A percentile compares a stretch with the other conserved stretches of the same genome.
Evolutionary conservation across 257 asterid genomes (phyloP).

Genomic region (Orobanche coerulescens): DNA sequence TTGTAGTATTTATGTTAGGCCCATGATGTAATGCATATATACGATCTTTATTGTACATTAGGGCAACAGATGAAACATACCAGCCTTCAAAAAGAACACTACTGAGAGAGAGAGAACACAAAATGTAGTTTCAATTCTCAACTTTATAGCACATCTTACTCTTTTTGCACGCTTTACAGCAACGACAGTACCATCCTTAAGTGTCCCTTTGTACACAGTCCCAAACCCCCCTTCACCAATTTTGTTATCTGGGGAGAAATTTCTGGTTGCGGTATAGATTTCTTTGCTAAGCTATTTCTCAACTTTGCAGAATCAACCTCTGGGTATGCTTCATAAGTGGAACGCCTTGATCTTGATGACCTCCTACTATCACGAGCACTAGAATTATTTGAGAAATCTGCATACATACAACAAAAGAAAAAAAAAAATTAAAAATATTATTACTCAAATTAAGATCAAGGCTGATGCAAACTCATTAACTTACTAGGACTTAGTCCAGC

Average conservation of each 20-base stretch:
- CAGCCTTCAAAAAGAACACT: too few relatives aligned
- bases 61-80: too few relatives aligned
- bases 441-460: conserved; percentile 1
- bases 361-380: conserved; percentile 25
- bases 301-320: conserved; percentile 16
- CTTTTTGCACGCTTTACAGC: conserved; percentile 62
- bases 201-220: conserved; percentile 45
- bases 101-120: too few relatives aligned
- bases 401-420: conserved; percentile 4
- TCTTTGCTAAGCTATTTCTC: conserved; percentile 30
- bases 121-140: too few relatives aligned
- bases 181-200: conserved; percentile 35
- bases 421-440: too few relatives aligned
- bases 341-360: conserved; percentile 24
- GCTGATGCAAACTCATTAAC: conserved; percentile 22
- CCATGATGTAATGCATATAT: too few relatives aligned
- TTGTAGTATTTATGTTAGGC: too few relatives aligned
- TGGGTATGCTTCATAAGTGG: conserved; percentile 27
- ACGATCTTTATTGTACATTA: too few relatives aligned
- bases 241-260: conserved; percentile 37
- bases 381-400: conserved; percentile 31
- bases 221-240: conserved; percentile 63
- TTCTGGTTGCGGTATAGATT: conserved; percentile 41
- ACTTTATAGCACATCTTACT: conserved; percentile 22
- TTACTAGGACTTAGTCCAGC: conserved; percentile 31